Evolutionary conservation across 768 basidiomycete genomes (phyloP).

Genomic region (Leccinum longicurvipes): DNA sequence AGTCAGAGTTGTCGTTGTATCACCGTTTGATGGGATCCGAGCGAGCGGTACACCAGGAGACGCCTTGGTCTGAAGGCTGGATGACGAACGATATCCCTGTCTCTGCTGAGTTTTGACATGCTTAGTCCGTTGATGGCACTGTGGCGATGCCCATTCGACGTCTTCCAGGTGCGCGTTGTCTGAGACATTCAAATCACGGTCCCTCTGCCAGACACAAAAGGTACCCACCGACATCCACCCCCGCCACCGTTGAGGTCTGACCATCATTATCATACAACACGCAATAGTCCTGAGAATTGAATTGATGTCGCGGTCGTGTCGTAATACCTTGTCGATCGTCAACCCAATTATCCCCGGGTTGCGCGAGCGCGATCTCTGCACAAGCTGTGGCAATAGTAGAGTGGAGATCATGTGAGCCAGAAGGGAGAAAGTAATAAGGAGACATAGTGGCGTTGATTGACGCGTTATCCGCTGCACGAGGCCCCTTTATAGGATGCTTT

Average conservation of each 20-base stretch:
- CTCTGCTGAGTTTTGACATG: neutral
- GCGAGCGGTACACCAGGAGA: neutral
- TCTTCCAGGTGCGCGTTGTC: constrained; percentile 1
- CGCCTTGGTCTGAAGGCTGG: neutral
- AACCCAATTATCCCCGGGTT: neutral
- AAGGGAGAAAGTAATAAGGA: neutral
- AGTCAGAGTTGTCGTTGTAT: neutral
- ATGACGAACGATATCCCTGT: neutral
- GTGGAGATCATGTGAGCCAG: neutral
- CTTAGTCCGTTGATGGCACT: neutral
- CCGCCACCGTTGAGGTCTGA: neutral
- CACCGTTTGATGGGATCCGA: neutral
- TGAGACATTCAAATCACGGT: neutral
- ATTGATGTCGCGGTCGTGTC: neutral
- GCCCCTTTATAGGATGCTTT: constrained; percentile 7
- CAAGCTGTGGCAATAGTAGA: neutral
- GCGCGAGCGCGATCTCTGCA: neutral
- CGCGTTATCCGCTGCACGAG: neutral
- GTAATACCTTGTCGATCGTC: neutral
- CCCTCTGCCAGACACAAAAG: neutral
- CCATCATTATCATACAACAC: neutral
- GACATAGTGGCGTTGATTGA: constrained; percentile 2
- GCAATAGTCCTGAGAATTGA: neutral
- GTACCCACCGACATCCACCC: constrained; percentile 7
- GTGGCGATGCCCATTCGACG: neutral